Percentiles rank a stretch among this genome's conserved stretches.
phyloP scores from a whole-genome alignment of 805 yeast species.

The Barnettozyma populi region DNA sequence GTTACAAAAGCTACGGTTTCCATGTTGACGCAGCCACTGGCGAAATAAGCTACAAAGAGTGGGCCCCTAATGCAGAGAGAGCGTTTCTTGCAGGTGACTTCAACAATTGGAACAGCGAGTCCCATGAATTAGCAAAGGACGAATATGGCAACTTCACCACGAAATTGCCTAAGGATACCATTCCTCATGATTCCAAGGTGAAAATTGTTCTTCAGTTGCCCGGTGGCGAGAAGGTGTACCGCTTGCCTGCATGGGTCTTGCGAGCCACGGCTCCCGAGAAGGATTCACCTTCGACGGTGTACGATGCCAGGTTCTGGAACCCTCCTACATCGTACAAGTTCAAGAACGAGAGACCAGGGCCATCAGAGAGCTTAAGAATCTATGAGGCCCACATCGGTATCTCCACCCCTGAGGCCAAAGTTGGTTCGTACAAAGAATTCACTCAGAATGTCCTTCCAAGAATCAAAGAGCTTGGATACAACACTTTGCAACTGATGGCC shows the following conservation, averaged over 20 bases:
- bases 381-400: slow-evolving; percentile 97
- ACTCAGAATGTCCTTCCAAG: slow-evolving; percentile 77
- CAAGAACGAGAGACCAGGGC: slow-evolving; percentile 58
- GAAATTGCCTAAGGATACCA: slow-evolving; percentile 58
- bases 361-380: slow-evolving; percentile 53
- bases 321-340: slow-evolving; percentile 47
- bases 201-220: slow-evolving; percentile 63
- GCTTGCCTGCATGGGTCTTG: slow-evolving; percentile 85
- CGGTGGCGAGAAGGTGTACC: slow-evolving; percentile 64
- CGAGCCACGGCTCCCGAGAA: slow-evolving; percentile 75
- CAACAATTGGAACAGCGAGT: slow-evolving; percentile 67
- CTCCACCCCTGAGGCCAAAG: slow-evolving; percentile 80
- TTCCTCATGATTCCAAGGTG: slow-evolving; percentile 76
- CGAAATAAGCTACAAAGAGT: slow-evolving; percentile 64
- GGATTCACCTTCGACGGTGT: slow-evolving; percentile 42
- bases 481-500: slow-evolving; percentile 94
- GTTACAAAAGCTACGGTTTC: slow-evolving; percentile 74
- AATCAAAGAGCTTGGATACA: slow-evolving; percentile 80
- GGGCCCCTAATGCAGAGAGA: slow-evolving; percentile 80
- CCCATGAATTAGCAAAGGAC: slow-evolving; percentile 53
- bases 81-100: slow-evolving; percentile 91
- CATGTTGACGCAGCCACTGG: slow-evolving; percentile 43
- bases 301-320: slow-evolving; percentile 93
- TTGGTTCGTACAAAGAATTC: slow-evolving; percentile 84
- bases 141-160: slow-evolving; percentile 68